phyloP scores from a whole-genome alignment of 2,329 filamentous ascomycete genomes.

The Pseudogymnoascus sp. region DNA sequence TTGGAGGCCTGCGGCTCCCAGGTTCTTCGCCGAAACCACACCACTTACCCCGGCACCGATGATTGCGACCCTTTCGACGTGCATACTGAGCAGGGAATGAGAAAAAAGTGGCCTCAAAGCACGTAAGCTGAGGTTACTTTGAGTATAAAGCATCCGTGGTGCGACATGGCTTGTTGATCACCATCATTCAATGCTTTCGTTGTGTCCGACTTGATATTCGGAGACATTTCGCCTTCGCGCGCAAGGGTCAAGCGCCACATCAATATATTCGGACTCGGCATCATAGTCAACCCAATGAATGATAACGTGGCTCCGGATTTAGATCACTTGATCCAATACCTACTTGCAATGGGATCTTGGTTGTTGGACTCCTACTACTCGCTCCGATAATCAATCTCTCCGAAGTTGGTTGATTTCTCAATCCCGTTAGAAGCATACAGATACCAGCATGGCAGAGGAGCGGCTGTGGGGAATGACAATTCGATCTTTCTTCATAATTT shows the following conservation, averaged over 20 bases:
- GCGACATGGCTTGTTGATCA: neutral
- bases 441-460: neutral
- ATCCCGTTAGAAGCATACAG: neutral
- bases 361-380: neutral
- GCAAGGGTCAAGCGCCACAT: neutral
- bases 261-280: neutral
- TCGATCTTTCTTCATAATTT: neutral
- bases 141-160: neutral
- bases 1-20: slow-evolving; percentile 38
- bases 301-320: neutral
- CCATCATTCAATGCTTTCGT: neutral
- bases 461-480: neutral
- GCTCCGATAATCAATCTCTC: neutral
- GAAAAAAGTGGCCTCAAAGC: neutral
- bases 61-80: slow-evolving; percentile 33
- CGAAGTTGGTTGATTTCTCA: neutral
- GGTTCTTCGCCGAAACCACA: slow-evolving; percentile 39
- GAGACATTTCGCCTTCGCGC: neutral
- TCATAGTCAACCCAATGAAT: neutral
- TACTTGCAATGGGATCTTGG: neutral
- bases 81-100: neutral
- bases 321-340: neutral
- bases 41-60: slow-evolving; percentile 47
- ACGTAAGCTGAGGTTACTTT: neutral
- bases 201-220: neutral